Evolutionary conservation across 306 rosid species (phyloP).

Genomic region (Acacia crassicarpa): DNA sequence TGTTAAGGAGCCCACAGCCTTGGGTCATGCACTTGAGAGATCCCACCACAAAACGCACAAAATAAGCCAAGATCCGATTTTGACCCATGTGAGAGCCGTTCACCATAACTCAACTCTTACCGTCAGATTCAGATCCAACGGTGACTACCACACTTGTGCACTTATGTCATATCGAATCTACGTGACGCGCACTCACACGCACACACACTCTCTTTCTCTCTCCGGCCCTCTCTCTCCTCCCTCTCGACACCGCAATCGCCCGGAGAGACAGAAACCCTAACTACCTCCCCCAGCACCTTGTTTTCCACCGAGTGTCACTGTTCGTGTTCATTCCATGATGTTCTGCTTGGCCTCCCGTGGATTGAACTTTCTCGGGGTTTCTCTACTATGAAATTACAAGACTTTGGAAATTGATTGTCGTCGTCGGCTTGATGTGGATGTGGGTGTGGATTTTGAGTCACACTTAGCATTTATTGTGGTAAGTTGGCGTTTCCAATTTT

Average conservation of each 20-base stretch:
- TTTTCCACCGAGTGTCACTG: constrained; percentile 13
- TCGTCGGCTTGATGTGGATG: constrained; percentile 3
- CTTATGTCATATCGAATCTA: constrained; percentile 47
- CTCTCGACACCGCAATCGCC: constrained; percentile 35
- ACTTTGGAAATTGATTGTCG: background rate
- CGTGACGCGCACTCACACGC: constrained; percentile 48
- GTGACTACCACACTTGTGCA: constrained; percentile 29
- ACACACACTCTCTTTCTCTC: background rate
- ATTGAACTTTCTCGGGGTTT: background rate
- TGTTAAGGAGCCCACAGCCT: constrained; percentile 30
- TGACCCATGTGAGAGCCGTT: constrained; percentile 27
- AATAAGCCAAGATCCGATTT: constrained; percentile 24
- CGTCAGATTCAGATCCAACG: constrained; percentile 43
- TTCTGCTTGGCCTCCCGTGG: background rate
- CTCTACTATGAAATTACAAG: background rate
- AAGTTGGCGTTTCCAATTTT: constrained; percentile 28
- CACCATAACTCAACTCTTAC: background rate
- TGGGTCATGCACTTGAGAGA: constrained; percentile 31
- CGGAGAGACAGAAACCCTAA: constrained; percentile 39
- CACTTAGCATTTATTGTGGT: constrained; percentile 18
- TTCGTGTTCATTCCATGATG: background rate
- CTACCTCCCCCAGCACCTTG: constrained; percentile 33
- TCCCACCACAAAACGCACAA: constrained; percentile 38
- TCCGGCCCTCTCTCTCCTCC: constrained; percentile 15
- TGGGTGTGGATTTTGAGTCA: background rate